Evolutionary conservation across 441 rosid genomes (phyloP).

Genomic region (Aleurites moluccanus): DNA sequence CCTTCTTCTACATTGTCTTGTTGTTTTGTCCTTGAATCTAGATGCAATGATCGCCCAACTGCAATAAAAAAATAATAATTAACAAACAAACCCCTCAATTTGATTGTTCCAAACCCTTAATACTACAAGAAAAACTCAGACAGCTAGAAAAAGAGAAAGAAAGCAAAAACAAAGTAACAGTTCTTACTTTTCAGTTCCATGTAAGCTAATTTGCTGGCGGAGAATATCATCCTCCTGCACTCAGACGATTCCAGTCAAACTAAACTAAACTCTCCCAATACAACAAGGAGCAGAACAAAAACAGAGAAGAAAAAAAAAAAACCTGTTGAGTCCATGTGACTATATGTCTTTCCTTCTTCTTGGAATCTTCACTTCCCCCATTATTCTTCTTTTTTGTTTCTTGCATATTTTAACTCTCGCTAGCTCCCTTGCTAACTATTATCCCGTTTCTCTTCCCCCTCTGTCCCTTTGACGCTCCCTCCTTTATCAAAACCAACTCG

Average conservation of each 20-base stretch:
- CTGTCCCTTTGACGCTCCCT: slow-evolving; percentile 63
- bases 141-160: slow-evolving; percentile 2
- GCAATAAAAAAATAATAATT: slow-evolving; percentile 26
- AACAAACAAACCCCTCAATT: slow-evolving; percentile 23
- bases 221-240: slow-evolving; percentile 94
- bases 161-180: slow-evolving; percentile 2
- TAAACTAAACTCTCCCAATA: slow-evolving; percentile 7
- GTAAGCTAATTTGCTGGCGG: slow-evolving; percentile 72
- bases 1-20: slow-evolving; percentile 98
- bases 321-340: slow-evolving; percentile 95
- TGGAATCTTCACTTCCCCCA: slow-evolving; percentile 56
- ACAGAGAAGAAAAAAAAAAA: slow-evolving; percentile 9
- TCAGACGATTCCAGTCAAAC: slow-evolving; percentile 24
- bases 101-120: not conserved
- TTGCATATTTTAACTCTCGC: slow-evolving; percentile 42
- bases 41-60: slow-evolving; percentile 98
- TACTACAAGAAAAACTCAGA: not conserved
- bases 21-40: slow-evolving; percentile 86
- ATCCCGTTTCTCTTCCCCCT: slow-evolving; percentile 2
- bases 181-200: slow-evolving; percentile 90
- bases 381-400: slow-evolving; percentile 52
- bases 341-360: slow-evolving; percentile 96
- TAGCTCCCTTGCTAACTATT: not conserved
- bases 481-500: slow-evolving; percentile 63
- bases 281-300: slow-evolving; percentile 13